Percentiles rank a stretch among this genome's conserved stretches.
phyloP scores from a whole-genome alignment of 106 monocot genomes.

The Dendrobium nobile region DNA sequence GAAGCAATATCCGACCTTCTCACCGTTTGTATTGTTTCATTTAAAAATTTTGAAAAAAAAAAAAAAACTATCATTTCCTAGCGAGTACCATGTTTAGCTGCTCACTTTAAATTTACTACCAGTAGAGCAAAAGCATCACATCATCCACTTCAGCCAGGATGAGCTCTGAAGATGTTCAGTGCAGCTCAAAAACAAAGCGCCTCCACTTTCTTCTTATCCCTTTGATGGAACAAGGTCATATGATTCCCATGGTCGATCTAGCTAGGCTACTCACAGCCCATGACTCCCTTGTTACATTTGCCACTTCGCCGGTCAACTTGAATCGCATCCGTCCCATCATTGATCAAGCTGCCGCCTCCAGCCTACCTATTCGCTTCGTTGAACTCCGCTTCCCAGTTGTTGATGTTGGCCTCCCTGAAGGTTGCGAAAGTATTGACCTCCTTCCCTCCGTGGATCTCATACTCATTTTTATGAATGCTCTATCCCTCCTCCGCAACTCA shows the following conservation, averaged over 20 bases:
- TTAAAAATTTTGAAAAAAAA: no score
- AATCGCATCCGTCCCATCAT: constrained; percentile 11
- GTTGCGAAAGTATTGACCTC: constrained; percentile 47
- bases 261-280: constrained; percentile 30
- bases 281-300: constrained; percentile 26
- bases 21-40: no score
- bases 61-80: no score
- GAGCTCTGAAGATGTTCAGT: no score
- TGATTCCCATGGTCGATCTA: constrained; percentile 42
- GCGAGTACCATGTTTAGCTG: no score
- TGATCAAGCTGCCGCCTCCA: constrained; percentile 5
- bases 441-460: constrained; percentile 1
- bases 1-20: no score
- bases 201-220: constrained; percentile 37
- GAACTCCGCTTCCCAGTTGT: constrained; percentile 26
- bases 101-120: no score
- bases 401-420: constrained; percentile 34
- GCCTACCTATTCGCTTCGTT: constrained; percentile 23
- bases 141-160: no score
- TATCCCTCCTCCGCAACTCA: background rate
- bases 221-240: constrained; percentile 31
- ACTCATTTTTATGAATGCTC: background rate
- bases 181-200: no score
- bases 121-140: no score
- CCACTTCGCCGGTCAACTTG: constrained; percentile 52